Evolutionary conservation across 257 asterid genomes (phyloP).

Genomic region (Solanum phureja): DNA sequence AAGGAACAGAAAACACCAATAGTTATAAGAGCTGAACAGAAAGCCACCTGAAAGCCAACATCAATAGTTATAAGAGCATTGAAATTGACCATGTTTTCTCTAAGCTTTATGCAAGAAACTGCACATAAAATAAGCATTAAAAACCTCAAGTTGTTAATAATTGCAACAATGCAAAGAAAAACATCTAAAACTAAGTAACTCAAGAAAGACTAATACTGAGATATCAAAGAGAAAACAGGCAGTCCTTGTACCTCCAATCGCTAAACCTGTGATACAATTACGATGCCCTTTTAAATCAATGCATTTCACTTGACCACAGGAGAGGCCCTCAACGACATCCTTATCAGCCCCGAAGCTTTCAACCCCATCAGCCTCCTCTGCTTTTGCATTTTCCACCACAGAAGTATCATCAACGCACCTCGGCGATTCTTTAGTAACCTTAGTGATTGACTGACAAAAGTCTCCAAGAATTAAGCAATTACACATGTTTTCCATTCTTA

Average conservation of each 20-base stretch:
- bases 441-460: conserved; percentile 17
- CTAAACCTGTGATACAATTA: conserved; percentile 65
- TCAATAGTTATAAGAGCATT: neutral
- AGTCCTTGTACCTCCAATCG: conserved; percentile 50
- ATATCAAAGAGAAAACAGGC: neutral
- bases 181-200: neutral
- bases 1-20: too few species aligned
- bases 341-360: conserved; percentile 17
- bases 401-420: conserved; percentile 3
- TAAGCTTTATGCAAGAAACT: neutral
- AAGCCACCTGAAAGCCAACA: conserved; percentile 46
- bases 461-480: conserved; percentile 42
- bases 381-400: conserved; percentile 14
- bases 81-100: neutral
- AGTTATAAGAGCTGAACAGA: conserved; percentile 60
- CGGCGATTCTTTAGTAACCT: conserved; percentile 10
- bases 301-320: conserved; percentile 38
- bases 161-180: neutral
- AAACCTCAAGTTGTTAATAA: neutral
- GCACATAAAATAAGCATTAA: neutral
- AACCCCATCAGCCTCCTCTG: conserved; percentile 9
- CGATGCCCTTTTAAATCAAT: conserved; percentile 67
- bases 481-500: conserved; percentile 9
- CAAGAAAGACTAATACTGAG: neutral
- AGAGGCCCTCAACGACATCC: conserved; percentile 42